phyloP scores from a whole-genome alignment of 345 rosid genomes.

The Angophora floribunda region DNA sequence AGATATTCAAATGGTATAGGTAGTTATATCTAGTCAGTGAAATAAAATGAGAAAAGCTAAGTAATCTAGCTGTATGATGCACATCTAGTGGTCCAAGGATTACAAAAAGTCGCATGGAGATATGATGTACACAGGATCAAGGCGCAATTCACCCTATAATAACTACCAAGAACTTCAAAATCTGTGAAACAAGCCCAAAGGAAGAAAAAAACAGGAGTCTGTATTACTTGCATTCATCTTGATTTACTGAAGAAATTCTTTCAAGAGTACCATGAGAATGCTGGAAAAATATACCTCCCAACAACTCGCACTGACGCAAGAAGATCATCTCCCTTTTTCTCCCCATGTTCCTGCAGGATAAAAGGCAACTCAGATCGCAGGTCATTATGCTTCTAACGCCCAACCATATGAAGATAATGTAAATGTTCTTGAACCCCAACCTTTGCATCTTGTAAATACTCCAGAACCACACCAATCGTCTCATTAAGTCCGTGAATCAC shows the following conservation, averaged over 20 bases:
- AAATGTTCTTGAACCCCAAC: constrained; percentile 12
- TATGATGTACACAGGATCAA: not conserved
- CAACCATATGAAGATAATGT: not conserved
- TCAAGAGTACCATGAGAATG: not conserved
- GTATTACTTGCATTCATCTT: not conserved
- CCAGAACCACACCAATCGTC: constrained; percentile 57
- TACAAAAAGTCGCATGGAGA: not conserved
- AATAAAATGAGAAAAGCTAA: not conserved
- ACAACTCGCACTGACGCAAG: constrained; percentile 82
- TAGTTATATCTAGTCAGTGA: not conserved
- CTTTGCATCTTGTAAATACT: constrained; percentile 82
- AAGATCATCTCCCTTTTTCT: constrained; percentile 74
- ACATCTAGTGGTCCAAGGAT: not conserved
- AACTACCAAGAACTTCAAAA: not conserved
- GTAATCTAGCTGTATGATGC: not conserved
- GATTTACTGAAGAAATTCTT: not conserved
- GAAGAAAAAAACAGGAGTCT: not conserved
- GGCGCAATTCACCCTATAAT: not conserved
- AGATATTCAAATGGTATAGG: not conserved
- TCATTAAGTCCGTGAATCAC: constrained; percentile 64
- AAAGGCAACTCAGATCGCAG: not conserved
- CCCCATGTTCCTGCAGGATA: constrained; percentile 62
- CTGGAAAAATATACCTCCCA: constrained; percentile 51
- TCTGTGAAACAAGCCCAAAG: not conserved
- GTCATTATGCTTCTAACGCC: not conserved